Evolutionary conservation across 139 green algal species (phyloP), one percentile per base, ranked within the genome.

Genomic region (Coelastrella sp.): DNA sequence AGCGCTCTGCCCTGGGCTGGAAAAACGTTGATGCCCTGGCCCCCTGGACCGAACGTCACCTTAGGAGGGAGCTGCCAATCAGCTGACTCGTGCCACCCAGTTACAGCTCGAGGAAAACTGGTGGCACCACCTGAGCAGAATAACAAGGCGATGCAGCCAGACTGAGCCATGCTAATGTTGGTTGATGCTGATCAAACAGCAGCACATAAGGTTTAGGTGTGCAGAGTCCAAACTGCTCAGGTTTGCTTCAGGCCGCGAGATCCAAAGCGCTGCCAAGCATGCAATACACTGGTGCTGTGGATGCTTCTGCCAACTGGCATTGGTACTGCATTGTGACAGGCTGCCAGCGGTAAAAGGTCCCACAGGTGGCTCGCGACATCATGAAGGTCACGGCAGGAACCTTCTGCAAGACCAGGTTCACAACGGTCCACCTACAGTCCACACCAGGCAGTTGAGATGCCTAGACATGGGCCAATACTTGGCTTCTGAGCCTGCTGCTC

Each of bases 1-100:
- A 96, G 63, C 1, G 94, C 94, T 15, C 94, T 82, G 6, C 94
- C 94, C 84, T 92, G 91, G 19, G 59, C 60, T 11, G 94, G 94
- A 25, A 82, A 85, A 8, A 96, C 85, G 6, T 89, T 78, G 15
- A 97, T 76, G 8, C 93, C 93, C 8, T 61, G 24, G 9, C 76
- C 91, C 8, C 57, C 80, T 6, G 59, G 11, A 22, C 88, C 65
- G n/a, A 84, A 49, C 17, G 72, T 65, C 65, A 90, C 79, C 49
- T 73, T 73, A 11, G 66, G 78, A 61, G 86, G 73, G 12, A 87
- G 73, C 49, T 49, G 66, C 84, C 68, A 78, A 68, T 74, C 79
- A 27, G 81, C 58, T 56, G 87, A 74, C 15, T 68, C 78, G 7
- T 25, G 9, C 24, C 25, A 66, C 66, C 66, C 74, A 57, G 49